Evolutionary conservation across 2,329 filamentous ascomycete species (phyloP), one percentile per base, ranked within the genome.

Genomic region (Calonectria crousiana): DNA sequence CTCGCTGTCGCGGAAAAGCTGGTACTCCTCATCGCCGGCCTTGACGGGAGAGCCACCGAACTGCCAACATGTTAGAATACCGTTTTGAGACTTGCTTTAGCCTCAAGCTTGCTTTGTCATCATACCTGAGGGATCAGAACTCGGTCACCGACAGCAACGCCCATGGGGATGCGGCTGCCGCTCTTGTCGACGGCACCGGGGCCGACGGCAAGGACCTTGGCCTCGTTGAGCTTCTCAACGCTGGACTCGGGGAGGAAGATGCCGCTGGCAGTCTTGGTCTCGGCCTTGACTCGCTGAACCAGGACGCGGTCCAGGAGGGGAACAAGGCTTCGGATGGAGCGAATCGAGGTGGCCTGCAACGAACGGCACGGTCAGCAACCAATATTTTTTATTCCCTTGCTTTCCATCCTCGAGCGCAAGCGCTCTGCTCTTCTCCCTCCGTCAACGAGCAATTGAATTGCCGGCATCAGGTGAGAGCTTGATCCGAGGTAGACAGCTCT

Each of bases 181-280:
- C 98, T 93, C 88, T 93, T 95, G 89, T 97, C 95, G 75, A 98
- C 83, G 18, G 90, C 93, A 77, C 97, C 97, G 72, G 97, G 97
- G 69, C 97, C 97, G 77, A 99, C 96, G 76, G 97, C 97, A 75
- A 99, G 90, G 71, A 99, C 97, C 88, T 95, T 96, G 82, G 95
- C 97, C 90, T 98, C 96, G 88, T 98, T 98, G 85, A 98, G 92
- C 87, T 99, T 97, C 92, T 99, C 98, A 84, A 98, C 95, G 83
- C 94, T 95, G 76, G 93, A 96, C 90, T 99, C 97, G 81, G 97
- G 97, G 79, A 99, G 94, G 91, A 97, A 98, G 91, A 99, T 98
- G 83, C 97, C 97, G 83, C 93, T 93, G 82, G 97, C 95, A 65
- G 97, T 99, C 92, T 98, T 98, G 85, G 95, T 87, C 89, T 98